A percentile compares a stretch with the other conserved stretches of the same genome.
Evolutionary conservation across 768 basidiomycete genomes (phyloP).

Genomic region (Suillus ampliporus): DNA sequence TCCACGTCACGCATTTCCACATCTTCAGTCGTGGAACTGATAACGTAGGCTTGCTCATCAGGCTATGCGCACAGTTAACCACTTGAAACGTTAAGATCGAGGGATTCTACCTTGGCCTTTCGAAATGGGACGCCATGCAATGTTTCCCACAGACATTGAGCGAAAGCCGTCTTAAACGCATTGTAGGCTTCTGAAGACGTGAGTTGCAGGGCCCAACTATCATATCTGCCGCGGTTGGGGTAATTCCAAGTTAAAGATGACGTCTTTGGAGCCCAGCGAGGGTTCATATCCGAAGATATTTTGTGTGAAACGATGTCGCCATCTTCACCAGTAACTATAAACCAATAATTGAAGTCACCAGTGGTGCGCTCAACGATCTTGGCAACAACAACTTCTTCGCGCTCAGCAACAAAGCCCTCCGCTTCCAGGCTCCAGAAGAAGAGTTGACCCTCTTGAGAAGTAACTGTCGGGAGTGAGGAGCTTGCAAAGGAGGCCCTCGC

Average conservation of each 20-base stretch:
- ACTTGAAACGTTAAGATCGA: not conserved
- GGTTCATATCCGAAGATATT: slow-evolving; percentile 73
- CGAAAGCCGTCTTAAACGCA: slow-evolving; percentile 65
- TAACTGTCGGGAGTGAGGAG: slow-evolving; percentile 30
- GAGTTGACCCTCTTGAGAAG: slow-evolving; percentile 57
- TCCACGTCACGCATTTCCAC: slow-evolving; percentile 86
- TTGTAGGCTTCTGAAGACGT: slow-evolving; percentile 57
- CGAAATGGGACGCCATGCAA: slow-evolving; percentile 74
- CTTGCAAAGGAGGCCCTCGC: slow-evolving; percentile 23
- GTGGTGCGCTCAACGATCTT: slow-evolving; percentile 54
- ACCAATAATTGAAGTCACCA: slow-evolving; percentile 59
- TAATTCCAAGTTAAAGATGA: slow-evolving; percentile 91
- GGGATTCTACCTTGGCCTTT: slow-evolving; percentile 71
- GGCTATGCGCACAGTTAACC: slow-evolving; percentile 44
- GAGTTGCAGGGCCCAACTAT: slow-evolving; percentile 88
- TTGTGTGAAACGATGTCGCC: slow-evolving; percentile 63
- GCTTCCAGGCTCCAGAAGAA: slow-evolving; percentile 63
- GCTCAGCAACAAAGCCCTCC: slow-evolving; percentile 49
- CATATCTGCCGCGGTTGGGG: slow-evolving; percentile 56
- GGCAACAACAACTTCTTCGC: slow-evolving; percentile 60
- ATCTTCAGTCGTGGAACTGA: slow-evolving; percentile 78
- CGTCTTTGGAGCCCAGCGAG: slow-evolving; percentile 64
- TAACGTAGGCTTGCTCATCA: slow-evolving; percentile 88
- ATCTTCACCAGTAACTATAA: slow-evolving; percentile 57
- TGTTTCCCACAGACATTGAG: slow-evolving; percentile 80